Percentiles rank a stretch among this genome's conserved stretches.
Evolutionary conservation across 345 rosid species (phyloP).

Genomic region (Mangifera indica): DNA sequence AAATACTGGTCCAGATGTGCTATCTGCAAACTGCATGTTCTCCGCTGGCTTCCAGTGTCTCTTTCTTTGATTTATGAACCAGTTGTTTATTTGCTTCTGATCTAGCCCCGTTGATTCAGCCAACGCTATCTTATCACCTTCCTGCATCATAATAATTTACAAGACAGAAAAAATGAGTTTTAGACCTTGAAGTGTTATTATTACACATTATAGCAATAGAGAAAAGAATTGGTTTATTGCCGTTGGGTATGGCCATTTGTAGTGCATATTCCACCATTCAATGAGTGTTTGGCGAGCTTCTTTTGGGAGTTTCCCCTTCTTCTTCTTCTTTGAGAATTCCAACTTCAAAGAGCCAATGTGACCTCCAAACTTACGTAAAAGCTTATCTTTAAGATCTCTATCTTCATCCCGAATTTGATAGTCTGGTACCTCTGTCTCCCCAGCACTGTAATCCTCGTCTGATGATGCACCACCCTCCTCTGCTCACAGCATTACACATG

Average conservation of each 20-base stretch:
- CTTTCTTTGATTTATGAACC: constrained; percentile 90
- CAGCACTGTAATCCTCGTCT: constrained; percentile 62
- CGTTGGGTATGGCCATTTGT: constrained; percentile 88
- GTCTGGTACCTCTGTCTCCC: too few relatives aligned
- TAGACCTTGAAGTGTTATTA: background rate
- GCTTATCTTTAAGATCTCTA: constrained; percentile 61
- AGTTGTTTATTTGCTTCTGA: constrained; percentile 83
- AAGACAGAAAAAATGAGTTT: too few relatives aligned
- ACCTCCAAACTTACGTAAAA: constrained; percentile 64
- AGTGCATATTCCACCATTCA: constrained; percentile 75
- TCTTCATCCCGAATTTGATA: constrained; percentile 40
- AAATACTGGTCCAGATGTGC: constrained; percentile 52
- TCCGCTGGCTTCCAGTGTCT: constrained; percentile 89
- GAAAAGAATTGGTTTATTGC: constrained; percentile 19
- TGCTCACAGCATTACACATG: constrained; percentile 17
- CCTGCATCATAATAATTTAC: constrained; percentile 31
- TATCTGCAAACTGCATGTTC: constrained; percentile 67
- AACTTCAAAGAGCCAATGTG: constrained; percentile 69
- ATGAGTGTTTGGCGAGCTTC: constrained; percentile 76
- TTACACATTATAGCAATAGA: too few relatives aligned
- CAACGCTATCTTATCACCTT: constrained; percentile 62
- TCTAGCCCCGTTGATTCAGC: constrained; percentile 79
- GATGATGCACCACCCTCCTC: constrained; percentile 63
- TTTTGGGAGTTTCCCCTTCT: constrained; percentile 80
- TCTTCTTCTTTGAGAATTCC: constrained; percentile 79